phyloP scores from a whole-genome alignment of 1,284 basidiomycete genomes.

The Erythrobasidium hasegawianum region DNA sequence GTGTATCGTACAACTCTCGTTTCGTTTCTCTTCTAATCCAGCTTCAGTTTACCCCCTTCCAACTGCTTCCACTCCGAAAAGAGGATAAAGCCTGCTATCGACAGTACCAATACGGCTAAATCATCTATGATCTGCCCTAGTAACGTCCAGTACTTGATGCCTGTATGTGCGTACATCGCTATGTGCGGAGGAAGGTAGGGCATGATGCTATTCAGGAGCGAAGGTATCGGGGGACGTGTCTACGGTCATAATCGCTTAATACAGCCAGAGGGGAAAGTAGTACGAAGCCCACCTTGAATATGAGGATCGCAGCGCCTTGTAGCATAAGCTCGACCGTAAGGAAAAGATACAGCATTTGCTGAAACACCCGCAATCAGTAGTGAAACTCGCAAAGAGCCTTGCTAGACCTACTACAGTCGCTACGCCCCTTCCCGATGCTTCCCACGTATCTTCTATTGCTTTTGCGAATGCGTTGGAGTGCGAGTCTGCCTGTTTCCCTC shows the following conservation, averaged over 20 bases:
- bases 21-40: constrained; percentile 5
- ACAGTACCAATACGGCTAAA: constrained; percentile 31
- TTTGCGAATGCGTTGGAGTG: constrained; percentile 21
- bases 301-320: constrained; percentile 39
- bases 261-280: too few species aligned
- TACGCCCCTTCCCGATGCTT: constrained; percentile 22
- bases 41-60: constrained; percentile 20
- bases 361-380: background rate
- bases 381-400: background rate
- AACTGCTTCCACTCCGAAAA: constrained; percentile 24
- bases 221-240: constrained; percentile 28
- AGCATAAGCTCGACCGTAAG: constrained; percentile 44
- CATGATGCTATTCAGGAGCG: constrained; percentile 31
- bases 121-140: constrained; percentile 34
- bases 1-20: background rate
- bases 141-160: constrained; percentile 35
- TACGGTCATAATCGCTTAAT: background rate
- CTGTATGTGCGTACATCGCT: constrained; percentile 26
- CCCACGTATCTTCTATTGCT: constrained; percentile 24
- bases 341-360: constrained; percentile 45
- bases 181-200: constrained; percentile 34
- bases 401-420: constrained; percentile 19
- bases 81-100: constrained; percentile 25
- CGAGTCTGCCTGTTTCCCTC: constrained; percentile 19
- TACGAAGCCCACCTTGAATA: constrained; percentile 25